Evolutionary conservation across 108 stramenopile genomes (phyloP), one percentile per base, ranked within the genome.

Genomic region (Cyclotella atomus): DNA sequence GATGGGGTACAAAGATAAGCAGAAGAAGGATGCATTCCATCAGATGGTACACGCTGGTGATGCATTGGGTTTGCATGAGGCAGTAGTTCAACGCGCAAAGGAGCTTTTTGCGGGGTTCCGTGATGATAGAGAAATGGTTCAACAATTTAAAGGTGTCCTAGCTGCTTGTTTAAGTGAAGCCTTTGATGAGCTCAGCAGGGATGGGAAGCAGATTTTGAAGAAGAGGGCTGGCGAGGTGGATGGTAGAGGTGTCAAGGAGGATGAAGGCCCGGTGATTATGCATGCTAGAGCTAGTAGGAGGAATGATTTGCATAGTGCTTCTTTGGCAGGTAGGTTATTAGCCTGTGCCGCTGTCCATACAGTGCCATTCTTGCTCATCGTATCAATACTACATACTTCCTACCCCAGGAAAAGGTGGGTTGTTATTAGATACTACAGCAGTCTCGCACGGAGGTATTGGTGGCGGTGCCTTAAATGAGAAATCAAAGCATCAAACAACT

Each of bases 31-130:
- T 68, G 79, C 83, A 32, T 79, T 83, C 21, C 59, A 75, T 57
- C 72, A 93, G 65, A 93, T 95, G 95, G 76, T 75, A 16, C 89
- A 93, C 74, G 84, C 86, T 1, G 89, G 89, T 43, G 92, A 92
- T 79, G 91, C 93, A 0, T 59, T 94, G 65, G 90, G 87, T 24
- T 49, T 96, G 70, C 91, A 96, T 67, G 90, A 92, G 46, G 89
- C 93, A 1, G 91, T 96, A 25, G 84, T 94, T 9, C 88, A 90
- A 55, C 84, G 91, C 28, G 91, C 88, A 50, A 92, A 94, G 55
- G 92, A 94, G 75, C 67, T 96, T 17, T 96, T 94, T 82, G 92
- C 95, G 17, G 90, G 88, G 10, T 96, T 92, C 84, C 92, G 95
- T 71, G 95, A 96, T 53, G 95, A 96, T 83, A 86, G 91, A 35